Evolutionary conservation across 2,329 filamentous ascomycete genomes (phyloP).

Genomic region (Penicillium sp.): DNA sequence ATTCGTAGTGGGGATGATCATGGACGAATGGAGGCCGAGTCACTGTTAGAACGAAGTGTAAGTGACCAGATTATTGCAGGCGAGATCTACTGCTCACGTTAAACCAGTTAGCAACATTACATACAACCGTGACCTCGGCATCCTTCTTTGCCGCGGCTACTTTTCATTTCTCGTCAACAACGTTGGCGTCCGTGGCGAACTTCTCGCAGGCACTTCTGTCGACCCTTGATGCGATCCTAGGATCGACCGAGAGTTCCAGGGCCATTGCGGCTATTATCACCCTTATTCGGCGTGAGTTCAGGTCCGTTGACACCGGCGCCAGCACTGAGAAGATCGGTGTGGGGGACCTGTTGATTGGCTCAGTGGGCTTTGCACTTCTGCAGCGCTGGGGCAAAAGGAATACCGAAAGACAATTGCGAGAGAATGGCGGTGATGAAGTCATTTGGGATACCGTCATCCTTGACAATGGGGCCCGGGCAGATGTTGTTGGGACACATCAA

Average conservation of each 20-base stretch:
- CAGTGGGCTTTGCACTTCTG: constrained; percentile 46
- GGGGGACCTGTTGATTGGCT: constrained; percentile 45
- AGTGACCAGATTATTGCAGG: not conserved
- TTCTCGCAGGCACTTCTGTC: constrained; percentile 47
- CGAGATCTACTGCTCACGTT: constrained; percentile 4
- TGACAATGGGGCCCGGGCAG: constrained; percentile 47
- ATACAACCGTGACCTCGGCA: constrained; percentile 47
- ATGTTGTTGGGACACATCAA: constrained; percentile 46
- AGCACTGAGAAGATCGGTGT: constrained; percentile 43
- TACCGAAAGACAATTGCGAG: constrained; percentile 42
- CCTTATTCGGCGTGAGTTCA: constrained; percentile 47
- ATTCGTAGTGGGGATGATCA: constrained; percentile 49
- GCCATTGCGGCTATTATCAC: constrained; percentile 51
- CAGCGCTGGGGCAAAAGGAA: constrained; percentile 49
- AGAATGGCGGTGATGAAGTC: constrained; percentile 44
- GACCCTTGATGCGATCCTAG: constrained; percentile 48
- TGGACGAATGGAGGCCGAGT: constrained; percentile 44
- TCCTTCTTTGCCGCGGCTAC: constrained; percentile 50
- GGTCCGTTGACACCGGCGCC: constrained; percentile 33
- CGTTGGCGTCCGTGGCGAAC: constrained; percentile 43
- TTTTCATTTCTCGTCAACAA: constrained; percentile 47
- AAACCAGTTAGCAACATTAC: constrained; percentile 42
- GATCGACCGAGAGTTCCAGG: constrained; percentile 50
- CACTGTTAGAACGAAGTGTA: constrained; percentile 48
- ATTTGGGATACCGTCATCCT: constrained; percentile 52